Evolutionary conservation across 176 grass and related monocot species (phyloP), one percentile per base, ranked within the genome.

Genomic region (Paspalum vaginatum): DNA sequence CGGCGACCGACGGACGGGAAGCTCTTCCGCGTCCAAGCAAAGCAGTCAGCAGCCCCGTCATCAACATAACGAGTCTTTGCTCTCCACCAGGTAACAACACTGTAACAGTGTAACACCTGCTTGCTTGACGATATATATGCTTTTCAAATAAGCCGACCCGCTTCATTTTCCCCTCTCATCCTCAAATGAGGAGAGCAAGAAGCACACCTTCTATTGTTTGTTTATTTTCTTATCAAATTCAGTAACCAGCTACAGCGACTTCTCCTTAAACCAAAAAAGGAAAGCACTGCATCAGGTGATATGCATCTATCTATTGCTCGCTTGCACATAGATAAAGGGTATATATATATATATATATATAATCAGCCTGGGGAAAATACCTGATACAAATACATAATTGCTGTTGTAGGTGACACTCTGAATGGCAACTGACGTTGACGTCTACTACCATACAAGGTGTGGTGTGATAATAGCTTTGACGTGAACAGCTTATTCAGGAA

Each of bases 41-140:
- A 0, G 25, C 25, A 53, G 69, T 26, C 27, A n/a, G 4, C 26
- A 67, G 5, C 50, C 27, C 32, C 50, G 17, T 40, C 1, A 50
- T 40, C 1, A 50, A 27, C 49, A 0, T 12, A 54, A 55, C 16
- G 49, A 8, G 17, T 39, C 27, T 38, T 53, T 3, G 39, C 48
- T 48, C 67, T 48, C 21, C 6, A 20, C 6, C 51, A 74, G 71
- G 50, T 54, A 73, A 52, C 48, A 73, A 52, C 48, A 32, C 24
- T 32, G 32, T 32, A 32, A 32, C 32, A 32, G 32, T n/a, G n/a
- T 27, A 38, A 8, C 67, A 74, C 40, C 74, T 88, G 86, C 42
- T 88, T 88, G 86, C 42, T 88, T 74, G 80, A 79, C 27, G 42
- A 43, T 65, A 67, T 48, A 43, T 65, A 67, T 48, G 57, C 77